Evolutionary conservation across 2,329 filamentous ascomycete species (phyloP), one percentile per base, ranked within the genome.

Genomic region (Thelonectria rubi): DNA sequence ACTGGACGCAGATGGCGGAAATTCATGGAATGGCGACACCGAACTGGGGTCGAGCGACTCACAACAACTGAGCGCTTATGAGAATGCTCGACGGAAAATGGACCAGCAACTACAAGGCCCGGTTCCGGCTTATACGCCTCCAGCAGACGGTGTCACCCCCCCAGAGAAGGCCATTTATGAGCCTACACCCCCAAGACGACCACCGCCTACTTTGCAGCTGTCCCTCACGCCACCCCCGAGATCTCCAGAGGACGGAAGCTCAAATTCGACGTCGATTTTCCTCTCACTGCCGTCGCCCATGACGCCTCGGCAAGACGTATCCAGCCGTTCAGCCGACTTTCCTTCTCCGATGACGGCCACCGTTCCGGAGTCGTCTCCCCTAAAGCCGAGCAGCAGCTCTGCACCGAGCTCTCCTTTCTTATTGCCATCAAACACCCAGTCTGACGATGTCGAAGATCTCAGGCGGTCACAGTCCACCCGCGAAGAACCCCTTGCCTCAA

Each of bases 51-150:
- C 76, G 1, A 76, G 80, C 21, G 77, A 78, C 32, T 75, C 76
- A 0, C 74, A 78, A 3, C 74, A 74, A 18, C 60, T 82, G 37
- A 82, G 77, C 43, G 76, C 81, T 1, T 88, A 87, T 62, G 84
- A 88, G 59, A 66, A 79, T 12, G 81, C 82, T 0, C 76, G 80
- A 61, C 77, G 79, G 58, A 86, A 84, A 70, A 69, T 86, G 30
- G 82, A 84, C 15, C 77, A 79, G 48, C 82, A 85, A 60, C 77
- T 84, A 26, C 80, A 81, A 62, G 81, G 83, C 0, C 81, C 82
- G 1, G 79, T 82, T 6, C 82, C 83, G 5, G 78, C 78, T 9
- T 85, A 85, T 66, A 76, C 76, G 0, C 81, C 81, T n/a, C 76
- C 79, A n/a, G 57, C 63, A 8, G 67, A 74, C 39, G 74, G 72